These are phyloP conservation scores for Kluyveromyces siamensis DNA, from an alignment of 805 yeast species.

Conservation along the genomic window DNA sequence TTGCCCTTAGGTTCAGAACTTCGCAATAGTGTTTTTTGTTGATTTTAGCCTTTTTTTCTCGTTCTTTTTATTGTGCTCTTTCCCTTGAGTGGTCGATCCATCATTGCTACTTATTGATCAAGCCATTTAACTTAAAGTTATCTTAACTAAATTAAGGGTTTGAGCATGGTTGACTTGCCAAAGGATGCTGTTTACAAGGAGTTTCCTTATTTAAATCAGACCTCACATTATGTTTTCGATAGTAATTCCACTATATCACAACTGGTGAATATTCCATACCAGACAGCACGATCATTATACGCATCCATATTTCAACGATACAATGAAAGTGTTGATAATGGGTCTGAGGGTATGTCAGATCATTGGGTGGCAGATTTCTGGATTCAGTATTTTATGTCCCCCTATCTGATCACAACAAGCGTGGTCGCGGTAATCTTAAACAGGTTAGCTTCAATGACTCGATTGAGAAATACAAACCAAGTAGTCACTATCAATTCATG, in stretches of 20 bases:
- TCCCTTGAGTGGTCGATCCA: too few relatives aligned
- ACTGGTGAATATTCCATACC: conserved; percentile 16
- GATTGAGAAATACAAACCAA: conserved; percentile 34
- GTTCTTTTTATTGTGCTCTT: too few relatives aligned
- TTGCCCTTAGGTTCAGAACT: too few relatives aligned
- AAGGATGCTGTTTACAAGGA: conserved; percentile 4
- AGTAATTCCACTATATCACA: conserved; percentile 6
- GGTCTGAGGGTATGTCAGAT: neutral
- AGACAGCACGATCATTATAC: conserved; percentile 11
- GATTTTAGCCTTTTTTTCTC: too few relatives aligned
- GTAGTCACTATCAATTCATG: conserved; percentile 14
- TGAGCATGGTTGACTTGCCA: neutral
- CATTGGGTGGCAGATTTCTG: conserved; percentile 4
- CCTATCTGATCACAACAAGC: conserved; percentile 46
- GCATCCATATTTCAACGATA: conserved; percentile 19
- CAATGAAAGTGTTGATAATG: neutral
- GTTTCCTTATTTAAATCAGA: conserved; percentile 19
- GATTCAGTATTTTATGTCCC: conserved; percentile 37
- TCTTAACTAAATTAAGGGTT: neutral
- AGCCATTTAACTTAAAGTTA: too few relatives aligned
- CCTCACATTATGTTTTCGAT: conserved; percentile 10
- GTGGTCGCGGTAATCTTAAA: conserved; percentile 49
- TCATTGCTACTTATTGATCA: too few relatives aligned
- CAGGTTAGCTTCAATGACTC: conserved; percentile 49
- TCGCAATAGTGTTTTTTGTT: too few relatives aligned